Conservation (phyloP, 78 protist species). For the Dictyostelium brefeldianum region DNA sequence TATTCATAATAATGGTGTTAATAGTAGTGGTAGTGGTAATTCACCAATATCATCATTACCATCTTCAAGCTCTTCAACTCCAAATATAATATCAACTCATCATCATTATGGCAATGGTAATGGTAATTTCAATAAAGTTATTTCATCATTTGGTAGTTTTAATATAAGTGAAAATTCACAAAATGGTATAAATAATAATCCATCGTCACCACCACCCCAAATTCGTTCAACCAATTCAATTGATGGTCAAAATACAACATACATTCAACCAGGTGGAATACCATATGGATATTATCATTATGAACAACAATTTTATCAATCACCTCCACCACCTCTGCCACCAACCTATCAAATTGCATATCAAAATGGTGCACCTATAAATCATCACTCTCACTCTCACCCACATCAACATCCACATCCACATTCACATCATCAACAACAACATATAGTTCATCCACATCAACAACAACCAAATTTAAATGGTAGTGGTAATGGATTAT, state of each 20-base stretch:
- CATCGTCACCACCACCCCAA: neutral
- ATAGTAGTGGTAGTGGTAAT: neutral
- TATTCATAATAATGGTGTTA: neutral
- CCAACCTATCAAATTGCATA: slow-evolving; percentile 17
- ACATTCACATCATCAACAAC: neutral
- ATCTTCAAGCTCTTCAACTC: slow-evolving; percentile 17
- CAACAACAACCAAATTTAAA: slow-evolving; percentile 14
- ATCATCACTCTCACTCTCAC: neutral
- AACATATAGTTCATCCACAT: slow-evolving; percentile 3
- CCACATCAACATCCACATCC: slow-evolving; percentile 7
- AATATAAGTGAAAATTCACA: neutral
- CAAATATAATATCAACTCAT: slow-evolving; percentile 1
- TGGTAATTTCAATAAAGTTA: slow-evolving; percentile 14
- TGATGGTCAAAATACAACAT: neutral
- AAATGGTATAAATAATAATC: neutral
- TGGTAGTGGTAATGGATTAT: neutral
- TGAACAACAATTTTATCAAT: neutral
- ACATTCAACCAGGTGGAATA: neutral
- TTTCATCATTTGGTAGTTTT: slow-evolving; percentile 1
- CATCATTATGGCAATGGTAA: neutral
- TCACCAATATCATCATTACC: neutral
- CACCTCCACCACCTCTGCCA: neutral
- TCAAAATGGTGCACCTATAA: neutral
- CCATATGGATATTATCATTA: neutral
- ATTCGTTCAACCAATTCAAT: neutral